Percentiles rank a stretch among this genome's conserved stretches.
These are phyloP conservation scores for Penicillium argentinense DNA, from an alignment of 495 filamentous ascomycete species.

Conservation along the genomic window DNA sequence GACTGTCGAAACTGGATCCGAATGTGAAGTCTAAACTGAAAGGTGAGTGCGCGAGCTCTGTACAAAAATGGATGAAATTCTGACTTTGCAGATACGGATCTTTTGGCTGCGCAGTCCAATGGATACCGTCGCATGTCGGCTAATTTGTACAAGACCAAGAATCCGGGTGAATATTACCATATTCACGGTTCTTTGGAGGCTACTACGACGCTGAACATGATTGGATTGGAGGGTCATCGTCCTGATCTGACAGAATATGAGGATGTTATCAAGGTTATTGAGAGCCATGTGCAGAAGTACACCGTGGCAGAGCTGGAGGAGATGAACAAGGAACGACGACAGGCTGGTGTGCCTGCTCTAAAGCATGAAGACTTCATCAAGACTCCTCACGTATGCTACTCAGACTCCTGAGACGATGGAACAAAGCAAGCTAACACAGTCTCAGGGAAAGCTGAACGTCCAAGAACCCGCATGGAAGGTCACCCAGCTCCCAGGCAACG, in stretches of 20 bases:
- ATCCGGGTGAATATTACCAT: conserved; percentile 66
- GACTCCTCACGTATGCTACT: conserved; percentile 55
- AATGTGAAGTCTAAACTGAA: conserved; percentile 61
- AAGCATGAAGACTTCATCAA: conserved; percentile 64
- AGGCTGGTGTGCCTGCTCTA: conserved; percentile 66
- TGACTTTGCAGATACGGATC: conserved; percentile 67
- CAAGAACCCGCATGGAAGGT: conserved; percentile 57
- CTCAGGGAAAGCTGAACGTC: conserved; percentile 47
- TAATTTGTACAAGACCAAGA: conserved; percentile 71
- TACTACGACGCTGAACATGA: conserved; percentile 65
- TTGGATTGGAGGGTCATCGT: conserved; percentile 62
- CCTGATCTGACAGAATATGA: conserved; percentile 66
- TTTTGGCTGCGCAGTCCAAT: conserved; percentile 67
- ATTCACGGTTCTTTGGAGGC: conserved; percentile 78
- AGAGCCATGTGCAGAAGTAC: conserved; percentile 61
- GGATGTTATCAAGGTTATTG: conserved; percentile 66
- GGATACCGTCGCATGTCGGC: conserved; percentile 73
- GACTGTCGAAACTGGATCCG: conserved; percentile 63
- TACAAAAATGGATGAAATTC: too few relatives aligned
- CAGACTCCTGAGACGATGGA: background rate
- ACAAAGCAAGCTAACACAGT: background rate
- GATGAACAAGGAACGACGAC: conserved; percentile 59
- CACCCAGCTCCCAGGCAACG: conserved; percentile 39
- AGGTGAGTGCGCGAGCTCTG: conserved; percentile 46
- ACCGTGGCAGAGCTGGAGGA: conserved; percentile 62